Conservation (phyloP, 2,329 filamentous ascomycete genomes). For the Fusarium torulosum region DNA sequence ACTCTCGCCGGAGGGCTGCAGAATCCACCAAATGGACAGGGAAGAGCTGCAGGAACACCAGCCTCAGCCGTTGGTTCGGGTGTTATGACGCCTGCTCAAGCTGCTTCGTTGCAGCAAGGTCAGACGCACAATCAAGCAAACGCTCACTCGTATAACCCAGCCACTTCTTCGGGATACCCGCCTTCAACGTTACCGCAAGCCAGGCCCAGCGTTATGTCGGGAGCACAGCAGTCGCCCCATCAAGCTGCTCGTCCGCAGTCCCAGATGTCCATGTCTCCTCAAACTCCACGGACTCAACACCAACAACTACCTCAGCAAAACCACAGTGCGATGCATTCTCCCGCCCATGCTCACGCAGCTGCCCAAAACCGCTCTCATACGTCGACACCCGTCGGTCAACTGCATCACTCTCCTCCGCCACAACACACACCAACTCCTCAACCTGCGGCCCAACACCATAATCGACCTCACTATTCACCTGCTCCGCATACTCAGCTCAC, state of each 20-base stretch:
- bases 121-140: slow-evolving; percentile 33
- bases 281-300: slow-evolving; percentile 46
- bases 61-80: slow-evolving; percentile 46
- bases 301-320: slow-evolving; percentile 37
- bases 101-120: slow-evolving; percentile 43
- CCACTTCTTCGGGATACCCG: slow-evolving; percentile 45
- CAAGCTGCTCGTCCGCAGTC: slow-evolving; percentile 44
- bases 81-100: slow-evolving; percentile 53
- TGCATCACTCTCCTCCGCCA: slow-evolving; percentile 42
- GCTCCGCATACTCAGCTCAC: slow-evolving; percentile 39
- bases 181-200: slow-evolving; percentile 48
- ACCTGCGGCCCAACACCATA: slow-evolving; percentile 25
- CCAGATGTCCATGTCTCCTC: slow-evolving; percentile 50
- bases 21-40: slow-evolving; percentile 54
- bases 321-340: slow-evolving; percentile 42
- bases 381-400: slow-evolving; percentile 46
- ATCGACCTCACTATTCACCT: slow-evolving; percentile 33
- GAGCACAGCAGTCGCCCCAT: slow-evolving; percentile 49
- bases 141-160: slow-evolving; percentile 32
- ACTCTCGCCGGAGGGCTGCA: slow-evolving; percentile 66
- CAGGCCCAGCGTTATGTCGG: slow-evolving; percentile 45
- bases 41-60: slow-evolving; percentile 43
- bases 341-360: slow-evolving; percentile 38
- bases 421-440: slow-evolving; percentile 46
- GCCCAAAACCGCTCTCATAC: slow-evolving; percentile 46